Percentiles rank a stretch among this genome's conserved stretches.
Conservation (phyloP, 2,329 filamentous ascomycete species). For the Colletotrichum viniferum region DNA sequence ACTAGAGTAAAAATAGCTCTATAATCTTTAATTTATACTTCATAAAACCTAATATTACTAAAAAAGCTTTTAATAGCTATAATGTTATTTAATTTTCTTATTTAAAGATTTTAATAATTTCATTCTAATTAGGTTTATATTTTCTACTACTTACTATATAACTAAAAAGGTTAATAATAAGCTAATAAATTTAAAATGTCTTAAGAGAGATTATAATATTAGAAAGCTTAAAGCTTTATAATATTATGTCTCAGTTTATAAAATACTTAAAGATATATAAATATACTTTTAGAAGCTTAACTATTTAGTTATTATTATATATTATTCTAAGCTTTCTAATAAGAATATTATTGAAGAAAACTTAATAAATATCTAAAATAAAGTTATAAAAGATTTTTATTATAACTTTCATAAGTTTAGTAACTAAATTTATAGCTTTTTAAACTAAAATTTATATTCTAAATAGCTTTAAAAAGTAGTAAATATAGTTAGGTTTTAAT, state of each 20-base stretch:
- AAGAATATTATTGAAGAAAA: accelerated
- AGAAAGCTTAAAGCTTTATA: background rate
- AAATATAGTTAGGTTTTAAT: too few relatives aligned
- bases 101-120: too few relatives aligned
- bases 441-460: too few relatives aligned
- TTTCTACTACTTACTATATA: background rate
- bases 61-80: too few relatives aligned
- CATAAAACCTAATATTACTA: too few relatives aligned
- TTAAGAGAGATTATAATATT: background rate
- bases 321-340: background rate
- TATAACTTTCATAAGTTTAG: too few relatives aligned
- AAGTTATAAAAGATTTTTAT: background rate
- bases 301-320: background rate
- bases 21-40: too few relatives aligned
- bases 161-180: background rate
- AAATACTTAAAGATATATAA: background rate
- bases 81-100: too few relatives aligned
- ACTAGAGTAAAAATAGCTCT: too few relatives aligned
- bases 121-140: too few relatives aligned
- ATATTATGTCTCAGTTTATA: background rate
- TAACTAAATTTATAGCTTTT: too few relatives aligned
- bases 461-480: too few relatives aligned
- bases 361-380: background rate
- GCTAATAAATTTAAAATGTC: background rate
- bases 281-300: background rate